Evolutionary conservation across 768 basidiomycete genomes (phyloP).

Genomic region (Serpula lacrymans): DNA sequence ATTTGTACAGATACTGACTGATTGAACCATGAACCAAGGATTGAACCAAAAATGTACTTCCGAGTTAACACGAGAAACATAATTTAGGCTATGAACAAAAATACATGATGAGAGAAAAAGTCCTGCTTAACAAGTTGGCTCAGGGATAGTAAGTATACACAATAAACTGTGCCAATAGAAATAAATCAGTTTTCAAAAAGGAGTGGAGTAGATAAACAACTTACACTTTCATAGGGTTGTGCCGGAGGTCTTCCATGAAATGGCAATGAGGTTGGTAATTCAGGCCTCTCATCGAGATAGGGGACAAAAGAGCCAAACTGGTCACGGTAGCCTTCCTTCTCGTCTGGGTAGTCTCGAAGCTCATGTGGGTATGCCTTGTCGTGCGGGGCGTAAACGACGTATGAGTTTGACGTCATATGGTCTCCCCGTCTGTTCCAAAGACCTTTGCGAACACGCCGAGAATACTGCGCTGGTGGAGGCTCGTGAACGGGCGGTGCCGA

Average conservation of each 20-base stretch:
- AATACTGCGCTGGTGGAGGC: constrained; percentile 25
- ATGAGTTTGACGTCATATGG: constrained; percentile 52
- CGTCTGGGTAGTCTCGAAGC: constrained; percentile 54
- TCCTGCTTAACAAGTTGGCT: too few relatives aligned
- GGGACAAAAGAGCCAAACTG: constrained; percentile 41
- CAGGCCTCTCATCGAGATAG: constrained; percentile 45
- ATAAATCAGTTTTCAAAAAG: neutral
- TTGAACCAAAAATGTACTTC: too few relatives aligned
- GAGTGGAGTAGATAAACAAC: constrained; percentile 12
- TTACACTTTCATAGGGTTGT: constrained; percentile 54
- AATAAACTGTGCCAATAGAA: constrained; percentile 36
- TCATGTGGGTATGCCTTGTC: constrained; percentile 57
- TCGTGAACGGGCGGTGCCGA: constrained; percentile 25
- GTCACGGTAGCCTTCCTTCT: constrained; percentile 54
- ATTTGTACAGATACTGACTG: too few relatives aligned
- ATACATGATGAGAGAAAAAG: constrained; percentile 1
- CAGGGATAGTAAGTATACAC: constrained; percentile 33
- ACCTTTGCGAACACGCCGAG: constrained; percentile 46
- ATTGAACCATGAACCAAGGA: too few relatives aligned
- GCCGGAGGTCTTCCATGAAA: constrained; percentile 48
- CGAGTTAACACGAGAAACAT: too few relatives aligned
- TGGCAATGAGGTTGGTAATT: constrained; percentile 63
- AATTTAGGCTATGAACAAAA: constrained; percentile 3
- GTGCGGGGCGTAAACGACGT: constrained; percentile 64
- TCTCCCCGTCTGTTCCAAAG: constrained; percentile 79